Evolutionary conservation across 139 green algal species (phyloP).

Genomic region (Chlamydomonas asymmetrica): DNA sequence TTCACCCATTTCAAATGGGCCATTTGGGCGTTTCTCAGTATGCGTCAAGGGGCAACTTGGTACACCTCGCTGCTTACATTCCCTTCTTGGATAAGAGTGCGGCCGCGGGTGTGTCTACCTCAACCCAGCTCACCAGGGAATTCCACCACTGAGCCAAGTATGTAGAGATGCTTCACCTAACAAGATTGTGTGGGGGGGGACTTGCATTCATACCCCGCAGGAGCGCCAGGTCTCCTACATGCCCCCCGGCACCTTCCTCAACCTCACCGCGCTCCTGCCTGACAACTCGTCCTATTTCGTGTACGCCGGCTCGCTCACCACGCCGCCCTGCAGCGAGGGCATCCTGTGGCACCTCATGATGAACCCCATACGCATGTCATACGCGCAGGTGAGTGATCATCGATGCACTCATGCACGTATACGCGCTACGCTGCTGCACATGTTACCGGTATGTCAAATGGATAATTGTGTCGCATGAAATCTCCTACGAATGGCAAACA

Average conservation of each 20-base stretch:
- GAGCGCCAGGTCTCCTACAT: neutral
- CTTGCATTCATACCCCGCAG: neutral
- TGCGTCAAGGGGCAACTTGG: too few relatives aligned
- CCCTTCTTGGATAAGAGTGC: too few relatives aligned
- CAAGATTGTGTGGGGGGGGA: too few relatives aligned
- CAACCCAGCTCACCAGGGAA: too few relatives aligned
- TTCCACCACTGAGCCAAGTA: too few relatives aligned
- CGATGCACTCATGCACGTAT: neutral
- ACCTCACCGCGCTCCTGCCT: neutral
- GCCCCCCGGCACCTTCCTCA: neutral
- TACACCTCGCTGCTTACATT: too few relatives aligned
- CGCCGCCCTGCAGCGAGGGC: slow-evolving; percentile 65
- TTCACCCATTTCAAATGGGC: too few relatives aligned
- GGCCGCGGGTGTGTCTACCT: too few relatives aligned
- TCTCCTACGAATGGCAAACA: too few relatives aligned
- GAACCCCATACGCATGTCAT: neutral
- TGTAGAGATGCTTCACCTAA: too few relatives aligned
- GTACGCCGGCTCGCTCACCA: slow-evolving; percentile 70
- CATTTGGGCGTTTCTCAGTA: too few relatives aligned
- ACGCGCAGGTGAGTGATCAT: neutral
- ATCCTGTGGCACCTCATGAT: slow-evolving; percentile 43
- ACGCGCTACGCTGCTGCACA: too few relatives aligned
- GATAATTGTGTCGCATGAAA: neutral
- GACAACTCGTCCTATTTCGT: neutral
- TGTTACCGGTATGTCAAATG: neutral